Percentiles rank a stretch among this genome's conserved stretches.
Conservation (phyloP, 2,329 filamentous ascomycete species). For the Aspergillus pseudonomiae region DNA sequence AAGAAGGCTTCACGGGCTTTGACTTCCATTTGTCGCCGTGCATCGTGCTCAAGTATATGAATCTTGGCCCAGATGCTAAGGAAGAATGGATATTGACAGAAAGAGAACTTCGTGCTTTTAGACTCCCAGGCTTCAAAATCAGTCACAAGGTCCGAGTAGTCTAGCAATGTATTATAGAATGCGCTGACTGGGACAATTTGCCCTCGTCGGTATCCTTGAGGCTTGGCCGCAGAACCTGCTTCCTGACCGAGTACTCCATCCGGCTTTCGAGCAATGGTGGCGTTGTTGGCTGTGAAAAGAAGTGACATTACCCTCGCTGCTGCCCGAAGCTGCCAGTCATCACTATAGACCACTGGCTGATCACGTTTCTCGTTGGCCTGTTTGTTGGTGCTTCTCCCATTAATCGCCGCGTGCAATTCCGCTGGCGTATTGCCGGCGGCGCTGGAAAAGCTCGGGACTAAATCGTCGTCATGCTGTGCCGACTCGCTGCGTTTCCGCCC, state of each 20-base stretch:
- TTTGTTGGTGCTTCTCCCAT: slow-evolving; percentile 50
- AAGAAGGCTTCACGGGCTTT: slow-evolving; percentile 91
- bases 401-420: slow-evolving; percentile 77
- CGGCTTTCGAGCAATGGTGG: slow-evolving; percentile 42
- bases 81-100: slow-evolving; percentile 91
- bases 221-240: slow-evolving; percentile 43
- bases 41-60: slow-evolving; percentile 84
- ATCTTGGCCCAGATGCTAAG: slow-evolving; percentile 93
- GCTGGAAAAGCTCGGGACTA: slow-evolving; percentile 73
- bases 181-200: slow-evolving; percentile 77
- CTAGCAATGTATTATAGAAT: slow-evolving; percentile 85
- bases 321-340: slow-evolving; percentile 89
- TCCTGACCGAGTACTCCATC: slow-evolving; percentile 33
- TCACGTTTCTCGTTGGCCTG: slow-evolving; percentile 58
- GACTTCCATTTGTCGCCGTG: slow-evolving; percentile 82
- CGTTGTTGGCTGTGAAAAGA: slow-evolving; percentile 79
- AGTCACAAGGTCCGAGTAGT: slow-evolving; percentile 79
- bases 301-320: slow-evolving; percentile 78
- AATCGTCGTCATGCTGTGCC: slow-evolving; percentile 55
- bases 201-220: slow-evolving; percentile 55
- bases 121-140: slow-evolving; percentile 90
- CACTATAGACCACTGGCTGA: slow-evolving; percentile 64
- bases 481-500: slow-evolving; percentile 65
- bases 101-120: slow-evolving; percentile 73
- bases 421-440: slow-evolving; percentile 66